Evolutionary conservation across 2,329 filamentous ascomycete species (phyloP).

Genomic region (Cercospora canescens): DNA sequence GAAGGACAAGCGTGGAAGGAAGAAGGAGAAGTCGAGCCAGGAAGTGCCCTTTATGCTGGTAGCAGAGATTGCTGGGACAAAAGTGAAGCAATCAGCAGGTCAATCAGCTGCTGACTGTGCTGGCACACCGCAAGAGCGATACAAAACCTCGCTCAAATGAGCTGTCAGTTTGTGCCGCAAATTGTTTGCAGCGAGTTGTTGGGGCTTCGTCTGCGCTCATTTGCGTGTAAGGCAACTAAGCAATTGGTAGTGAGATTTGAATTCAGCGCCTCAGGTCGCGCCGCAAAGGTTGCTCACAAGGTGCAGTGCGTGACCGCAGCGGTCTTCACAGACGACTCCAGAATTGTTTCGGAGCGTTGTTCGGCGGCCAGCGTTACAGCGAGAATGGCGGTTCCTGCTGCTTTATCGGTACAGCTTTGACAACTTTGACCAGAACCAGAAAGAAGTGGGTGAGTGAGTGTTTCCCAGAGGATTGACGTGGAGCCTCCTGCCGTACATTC

Average conservation of each 20-base stretch:
- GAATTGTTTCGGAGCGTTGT: too few species aligned
- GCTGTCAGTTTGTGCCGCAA: neutral
- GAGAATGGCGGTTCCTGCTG: too few species aligned
- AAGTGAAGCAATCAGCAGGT: neutral
- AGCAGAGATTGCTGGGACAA: neutral
- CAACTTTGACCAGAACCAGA: too few species aligned
- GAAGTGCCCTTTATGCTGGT: neutral
- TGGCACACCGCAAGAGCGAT: neutral
- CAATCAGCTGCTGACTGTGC: neutral
- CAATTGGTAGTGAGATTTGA: neutral
- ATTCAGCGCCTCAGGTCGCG: too few species aligned
- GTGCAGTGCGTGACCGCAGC: too few species aligned
- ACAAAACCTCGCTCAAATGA: neutral
- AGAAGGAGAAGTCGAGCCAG: neutral
- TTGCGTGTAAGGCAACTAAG: neutral
- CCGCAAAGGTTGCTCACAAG: too few species aligned
- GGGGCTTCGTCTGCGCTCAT: neutral
- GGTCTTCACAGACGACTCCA: too few species aligned
- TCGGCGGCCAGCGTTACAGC: too few species aligned
- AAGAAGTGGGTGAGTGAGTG: too few species aligned
- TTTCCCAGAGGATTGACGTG: too few species aligned
- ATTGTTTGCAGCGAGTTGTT: neutral
- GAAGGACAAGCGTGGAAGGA: too few species aligned
- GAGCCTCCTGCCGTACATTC: neutral
- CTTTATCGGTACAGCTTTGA: too few species aligned